A percentile compares a stretch with the other conserved stretches of the same genome.
Conservation (phyloP, 768 basidiomycete genomes). For the Mycena vulgaris region DNA sequence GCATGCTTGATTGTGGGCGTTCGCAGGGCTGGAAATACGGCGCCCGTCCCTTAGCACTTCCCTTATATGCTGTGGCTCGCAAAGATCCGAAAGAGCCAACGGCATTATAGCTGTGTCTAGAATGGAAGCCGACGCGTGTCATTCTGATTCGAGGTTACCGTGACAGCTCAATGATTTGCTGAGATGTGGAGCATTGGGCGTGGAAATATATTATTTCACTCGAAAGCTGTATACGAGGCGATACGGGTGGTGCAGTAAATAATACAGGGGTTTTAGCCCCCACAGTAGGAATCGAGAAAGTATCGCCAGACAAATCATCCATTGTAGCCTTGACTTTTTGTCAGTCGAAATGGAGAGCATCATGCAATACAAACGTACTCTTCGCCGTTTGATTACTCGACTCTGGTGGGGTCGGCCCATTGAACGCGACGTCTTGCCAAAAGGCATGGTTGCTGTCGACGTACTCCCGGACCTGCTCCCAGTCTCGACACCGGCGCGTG, state of each 20-base stretch:
- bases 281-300: too few relatives aligned
- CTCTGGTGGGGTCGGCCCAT: too few relatives aligned
- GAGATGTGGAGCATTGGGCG: too few relatives aligned
- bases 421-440: constrained; percentile 21
- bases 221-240: too few relatives aligned
- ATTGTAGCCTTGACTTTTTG: background rate
- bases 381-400: background rate
- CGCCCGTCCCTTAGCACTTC: background rate
- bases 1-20: background rate
- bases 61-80: background rate
- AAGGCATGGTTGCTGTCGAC: constrained; percentile 30
- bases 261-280: too few relatives aligned
- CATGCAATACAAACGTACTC: background rate
- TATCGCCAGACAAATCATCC: background rate
- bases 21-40: background rate
- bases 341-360: background rate
- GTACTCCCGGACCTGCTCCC: constrained; percentile 21
- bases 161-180: background rate
- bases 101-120: background rate
- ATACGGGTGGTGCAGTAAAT: too few relatives aligned
- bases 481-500: constrained; percentile 28
- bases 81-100: background rate
- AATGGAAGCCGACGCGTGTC: background rate
- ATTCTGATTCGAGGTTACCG: too few relatives aligned
- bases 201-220: too few relatives aligned